Base-by-base conservation (phyloP, 1,139 yeast species). In the Sugiyamaella neomexicana region DNA sequence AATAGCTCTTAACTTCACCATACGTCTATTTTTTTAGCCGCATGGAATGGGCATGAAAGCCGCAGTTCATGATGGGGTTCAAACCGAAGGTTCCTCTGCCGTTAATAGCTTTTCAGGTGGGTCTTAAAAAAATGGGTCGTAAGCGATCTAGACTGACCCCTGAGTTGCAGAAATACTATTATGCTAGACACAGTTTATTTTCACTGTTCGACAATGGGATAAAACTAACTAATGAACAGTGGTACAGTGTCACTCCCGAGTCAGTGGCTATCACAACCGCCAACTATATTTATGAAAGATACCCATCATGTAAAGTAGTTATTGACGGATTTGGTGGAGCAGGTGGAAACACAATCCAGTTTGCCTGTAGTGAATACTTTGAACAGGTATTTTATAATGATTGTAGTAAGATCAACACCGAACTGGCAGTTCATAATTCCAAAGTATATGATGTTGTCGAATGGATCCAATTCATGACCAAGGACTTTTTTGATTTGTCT, bases 231-330 rank as follows among this genome's bases (percentile, higher is more conserved):
- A 75, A 82, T 10, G 95, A 86, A 63, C 77, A 90, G 55, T 89
- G 97, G 96, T 93, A 78, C 68, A 86, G 96, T 55, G 97, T 90
- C 3, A 93, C 99, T 0, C 95, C 97, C 0, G 99, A 93, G 66
- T 65, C 70, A 1, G 72, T 88, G 4, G 95, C 96, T 0, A 70
- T 73, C 25, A 64, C 59, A 5, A 71, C 82, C 0, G 91, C 97
- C 0, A 74, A 76, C 49, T 77, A 85, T 55, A 71, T 85, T 20
- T 69, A 68, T 42, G 72, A 75, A n/a, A 76, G 81, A 53, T 68
- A 73, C 40, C 83, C 90, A 0, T 65, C 75, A 0, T 79, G 83
- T 0, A 64, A 66, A 1, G 65, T 68, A 0, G 70, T 80, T 0
- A 70, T 74, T 1, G 99, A 93, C 66, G 79, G 89, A 3, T 91